These are phyloP conservation scores for Croton setiger DNA, from an alignment of 441 rosid species.

Conservation along the genomic window DNA sequence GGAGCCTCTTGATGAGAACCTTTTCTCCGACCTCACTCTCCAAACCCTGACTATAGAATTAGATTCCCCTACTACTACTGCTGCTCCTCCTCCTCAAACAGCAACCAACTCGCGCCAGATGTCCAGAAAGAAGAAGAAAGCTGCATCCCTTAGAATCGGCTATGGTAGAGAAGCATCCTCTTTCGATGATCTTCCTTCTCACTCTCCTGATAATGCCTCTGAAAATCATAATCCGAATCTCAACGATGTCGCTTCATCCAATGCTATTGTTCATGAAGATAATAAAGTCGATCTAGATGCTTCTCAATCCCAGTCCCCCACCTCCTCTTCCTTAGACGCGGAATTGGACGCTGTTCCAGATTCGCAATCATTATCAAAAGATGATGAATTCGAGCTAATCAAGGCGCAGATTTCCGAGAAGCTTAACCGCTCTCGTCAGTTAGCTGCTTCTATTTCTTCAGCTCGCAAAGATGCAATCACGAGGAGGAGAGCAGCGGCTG, in stretches of 20 bases:
- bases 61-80: constrained; percentile 21
- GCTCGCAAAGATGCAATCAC: constrained; percentile 57
- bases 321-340: not conserved
- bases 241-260: not conserved
- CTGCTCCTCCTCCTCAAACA: constrained; percentile 15
- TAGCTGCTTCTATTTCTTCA: constrained; percentile 49
- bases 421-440: constrained; percentile 46
- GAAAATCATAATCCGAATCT: not conserved
- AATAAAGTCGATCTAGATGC: not conserved
- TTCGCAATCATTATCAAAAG: constrained; percentile 17
- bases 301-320: not conserved
- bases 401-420: constrained; percentile 49
- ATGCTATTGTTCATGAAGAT: not conserved
- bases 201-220: not conserved
- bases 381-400: constrained; percentile 36
- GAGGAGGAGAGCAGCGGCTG: constrained; percentile 62
- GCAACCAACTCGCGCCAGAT: constrained; percentile 33
- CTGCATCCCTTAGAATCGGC: constrained; percentile 62
- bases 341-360: constrained; percentile 17
- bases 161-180: constrained; percentile 46
- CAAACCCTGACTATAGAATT: constrained; percentile 13
- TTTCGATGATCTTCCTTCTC: not conserved
- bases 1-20: constrained; percentile 69
- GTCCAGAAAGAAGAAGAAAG: constrained; percentile 81
- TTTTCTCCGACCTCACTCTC: constrained; percentile 74